Evolutionary conservation across 2,329 filamentous ascomycete genomes (phyloP).

Genomic region (Neonectria coccinea): DNA sequence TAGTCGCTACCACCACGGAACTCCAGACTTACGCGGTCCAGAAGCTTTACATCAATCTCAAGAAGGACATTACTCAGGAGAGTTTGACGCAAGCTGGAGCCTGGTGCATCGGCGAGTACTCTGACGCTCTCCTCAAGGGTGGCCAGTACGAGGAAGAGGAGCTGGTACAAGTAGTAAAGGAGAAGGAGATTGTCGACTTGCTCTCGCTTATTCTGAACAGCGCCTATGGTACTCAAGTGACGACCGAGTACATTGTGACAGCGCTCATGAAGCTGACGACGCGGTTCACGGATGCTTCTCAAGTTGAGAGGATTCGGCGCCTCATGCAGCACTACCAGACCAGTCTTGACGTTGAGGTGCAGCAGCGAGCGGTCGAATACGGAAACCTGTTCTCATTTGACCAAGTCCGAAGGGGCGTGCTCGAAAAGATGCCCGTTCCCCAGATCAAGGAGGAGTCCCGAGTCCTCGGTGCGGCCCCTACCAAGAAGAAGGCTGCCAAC

Average conservation of each 20-base stretch:
- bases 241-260: conserved; percentile 96
- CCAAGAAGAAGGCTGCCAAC: conserved; percentile 76
- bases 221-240: conserved; percentile 90
- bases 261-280: conserved; percentile 95
- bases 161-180: conserved; percentile 81
- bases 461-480: conserved; percentile 84
- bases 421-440: conserved; percentile 97
- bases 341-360: conserved; percentile 93
- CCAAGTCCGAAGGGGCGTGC: conserved; percentile 85
- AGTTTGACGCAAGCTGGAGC: conserved; percentile 91
- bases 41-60: conserved; percentile 90
- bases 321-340: conserved; percentile 83
- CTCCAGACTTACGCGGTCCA: conserved; percentile 96
- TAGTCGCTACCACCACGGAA: conserved; percentile 94
- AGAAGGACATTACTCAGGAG: conserved; percentile 98
- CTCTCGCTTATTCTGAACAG: conserved; percentile 93
- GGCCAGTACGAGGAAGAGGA: conserved; percentile 96
- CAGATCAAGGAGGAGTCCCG: conserved; percentile 96
- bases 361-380: conserved; percentile 96
- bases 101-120: conserved; percentile 98
- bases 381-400: conserved; percentile 94
- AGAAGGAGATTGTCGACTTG: conserved; percentile 92
- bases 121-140: conserved; percentile 87
- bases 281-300: conserved; percentile 82
- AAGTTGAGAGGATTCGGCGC: conserved; percentile 85